phyloP scores from a whole-genome alignment of 257 asterid species.

The Nicotiana otophora region DNA sequence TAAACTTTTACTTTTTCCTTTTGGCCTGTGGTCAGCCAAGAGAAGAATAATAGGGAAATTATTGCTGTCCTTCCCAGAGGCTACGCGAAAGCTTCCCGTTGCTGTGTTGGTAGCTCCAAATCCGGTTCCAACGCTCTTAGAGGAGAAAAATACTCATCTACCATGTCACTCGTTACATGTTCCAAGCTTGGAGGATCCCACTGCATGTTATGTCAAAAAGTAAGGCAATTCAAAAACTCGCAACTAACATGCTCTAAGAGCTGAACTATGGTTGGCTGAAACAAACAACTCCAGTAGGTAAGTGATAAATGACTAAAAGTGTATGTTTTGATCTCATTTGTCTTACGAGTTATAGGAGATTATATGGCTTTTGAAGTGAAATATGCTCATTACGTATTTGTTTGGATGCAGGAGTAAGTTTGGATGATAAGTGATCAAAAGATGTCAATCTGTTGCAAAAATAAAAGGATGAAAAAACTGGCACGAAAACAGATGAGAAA shows the following conservation, averaged over 20 bases:
- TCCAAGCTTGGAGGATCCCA: constrained; percentile 92
- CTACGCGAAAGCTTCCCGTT: constrained; percentile 61
- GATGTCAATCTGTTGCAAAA: too few species aligned
- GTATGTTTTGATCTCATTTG: too few species aligned
- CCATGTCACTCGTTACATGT: constrained; percentile 75
- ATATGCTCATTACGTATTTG: too few species aligned
- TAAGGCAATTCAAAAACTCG: neutral
- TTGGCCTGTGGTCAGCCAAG: neutral
- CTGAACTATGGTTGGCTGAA: neutral
- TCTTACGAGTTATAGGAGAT: too few species aligned
- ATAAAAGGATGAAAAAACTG: too few species aligned
- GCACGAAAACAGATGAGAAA: too few species aligned
- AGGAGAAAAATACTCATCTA: constrained; percentile 64
- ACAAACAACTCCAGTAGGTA: neutral
- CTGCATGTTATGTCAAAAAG: constrained; percentile 35
- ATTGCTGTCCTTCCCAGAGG: neutral
- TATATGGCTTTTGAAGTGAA: too few species aligned
- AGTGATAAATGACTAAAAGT: too few species aligned
- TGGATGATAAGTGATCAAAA: too few species aligned
- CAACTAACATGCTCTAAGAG: neutral
- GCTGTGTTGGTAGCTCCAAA: constrained; percentile 70
- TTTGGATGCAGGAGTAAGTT: too few species aligned
- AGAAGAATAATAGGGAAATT: neutral
- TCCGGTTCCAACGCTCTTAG: constrained; percentile 64
- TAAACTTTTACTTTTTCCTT: too few species aligned